These are phyloP conservation scores for Pichia sp. DNA, from an alignment of 1,139 yeast genomes.

Conservation along the genomic window DNA sequence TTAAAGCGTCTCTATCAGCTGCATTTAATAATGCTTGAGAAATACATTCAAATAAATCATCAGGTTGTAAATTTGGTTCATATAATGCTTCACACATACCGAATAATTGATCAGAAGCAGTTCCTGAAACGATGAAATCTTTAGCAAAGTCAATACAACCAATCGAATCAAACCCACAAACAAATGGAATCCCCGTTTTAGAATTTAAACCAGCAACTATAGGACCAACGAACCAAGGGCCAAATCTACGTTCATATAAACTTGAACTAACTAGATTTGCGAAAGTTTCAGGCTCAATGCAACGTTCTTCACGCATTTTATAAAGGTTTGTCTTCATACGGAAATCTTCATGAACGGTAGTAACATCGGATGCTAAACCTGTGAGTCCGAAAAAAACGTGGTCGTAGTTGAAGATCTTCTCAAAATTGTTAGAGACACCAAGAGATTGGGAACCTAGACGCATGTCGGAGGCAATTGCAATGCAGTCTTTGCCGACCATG, in stretches of 20 bases:
- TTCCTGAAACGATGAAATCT: conserved; percentile 95
- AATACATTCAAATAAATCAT: conserved; percentile 91
- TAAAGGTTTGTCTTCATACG: conserved; percentile 82
- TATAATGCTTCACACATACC: conserved; percentile 99
- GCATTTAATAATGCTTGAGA: conserved; percentile 93
- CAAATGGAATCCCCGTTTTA: conserved; percentile 75
- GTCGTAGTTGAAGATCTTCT: conserved; percentile 81
- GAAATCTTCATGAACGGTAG: conserved; percentile 75
- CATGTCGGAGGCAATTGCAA: conserved; percentile 94
- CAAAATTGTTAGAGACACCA: conserved; percentile 88
- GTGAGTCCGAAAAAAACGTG: conserved; percentile 86
- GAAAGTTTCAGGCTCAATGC: conserved; percentile 87
- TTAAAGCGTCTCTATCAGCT: conserved; percentile 93
- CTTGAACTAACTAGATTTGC: conserved; percentile 90
- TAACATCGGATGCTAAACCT: conserved; percentile 92
- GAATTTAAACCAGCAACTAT: conserved; percentile 91
- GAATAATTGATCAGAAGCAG: conserved; percentile 90
- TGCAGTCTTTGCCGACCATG: conserved; percentile 97
- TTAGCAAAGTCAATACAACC: conserved; percentile 95
- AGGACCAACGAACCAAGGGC: conserved; percentile 96
- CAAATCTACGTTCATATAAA: conserved; percentile 86
- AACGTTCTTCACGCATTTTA: conserved; percentile 85
- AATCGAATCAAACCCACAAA: conserved; percentile 93
- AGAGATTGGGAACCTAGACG: conserved; percentile 91
- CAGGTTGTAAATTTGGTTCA: conserved; percentile 91